phyloP scores from a whole-genome alignment of 2,329 filamentous ascomycete species.

The Phyllosticta paracitricarpa region DNA sequence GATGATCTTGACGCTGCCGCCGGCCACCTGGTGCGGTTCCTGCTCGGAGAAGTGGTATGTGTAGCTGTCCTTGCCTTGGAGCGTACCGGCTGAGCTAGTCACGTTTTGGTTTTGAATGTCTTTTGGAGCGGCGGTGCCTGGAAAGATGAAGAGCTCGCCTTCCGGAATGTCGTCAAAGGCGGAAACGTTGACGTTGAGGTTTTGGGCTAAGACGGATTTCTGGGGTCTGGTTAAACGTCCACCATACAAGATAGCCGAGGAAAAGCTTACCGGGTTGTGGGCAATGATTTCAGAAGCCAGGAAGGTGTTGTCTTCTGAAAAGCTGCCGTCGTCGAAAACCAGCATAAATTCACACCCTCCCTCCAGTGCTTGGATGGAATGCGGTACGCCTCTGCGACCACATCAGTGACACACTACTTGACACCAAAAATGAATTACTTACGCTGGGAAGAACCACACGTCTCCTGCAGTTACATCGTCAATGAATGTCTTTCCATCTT shows the following conservation, averaged over 20 bases:
- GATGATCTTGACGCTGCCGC: slow-evolving; percentile 14
- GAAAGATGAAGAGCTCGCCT: slow-evolving; percentile 44
- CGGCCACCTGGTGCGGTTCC: slow-evolving; percentile 15
- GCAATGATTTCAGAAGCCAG: slow-evolving; percentile 13
- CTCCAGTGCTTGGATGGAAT: slow-evolving; percentile 13
- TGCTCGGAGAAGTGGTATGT: slow-evolving; percentile 43
- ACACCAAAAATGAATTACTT: background rate
- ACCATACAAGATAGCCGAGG: background rate
- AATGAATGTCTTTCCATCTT: slow-evolving; percentile 12
- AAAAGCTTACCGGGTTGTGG: slow-evolving; percentile 10
- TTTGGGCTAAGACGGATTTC: slow-evolving; percentile 45
- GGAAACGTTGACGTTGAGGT: slow-evolving; percentile 39
- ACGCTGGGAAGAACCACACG: slow-evolving; percentile 15
- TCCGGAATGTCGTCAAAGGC: slow-evolving; percentile 40
- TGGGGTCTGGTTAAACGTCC: slow-evolving; percentile 8
- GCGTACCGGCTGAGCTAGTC: slow-evolving; percentile 35
- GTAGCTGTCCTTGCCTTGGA: slow-evolving; percentile 33
- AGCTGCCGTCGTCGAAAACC: slow-evolving; percentile 14
- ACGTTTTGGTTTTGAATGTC: slow-evolving; percentile 39
- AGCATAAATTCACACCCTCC: slow-evolving; percentile 13
- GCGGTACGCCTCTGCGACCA: slow-evolving; percentile 11
- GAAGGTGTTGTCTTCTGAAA: slow-evolving; percentile 14
- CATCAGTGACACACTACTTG: background rate
- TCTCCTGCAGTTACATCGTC: slow-evolving; percentile 13
- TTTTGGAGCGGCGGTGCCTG: slow-evolving; percentile 39